phyloP scores from a whole-genome alignment of 306 rosid species.

The Cucumis sativus region DNA sequence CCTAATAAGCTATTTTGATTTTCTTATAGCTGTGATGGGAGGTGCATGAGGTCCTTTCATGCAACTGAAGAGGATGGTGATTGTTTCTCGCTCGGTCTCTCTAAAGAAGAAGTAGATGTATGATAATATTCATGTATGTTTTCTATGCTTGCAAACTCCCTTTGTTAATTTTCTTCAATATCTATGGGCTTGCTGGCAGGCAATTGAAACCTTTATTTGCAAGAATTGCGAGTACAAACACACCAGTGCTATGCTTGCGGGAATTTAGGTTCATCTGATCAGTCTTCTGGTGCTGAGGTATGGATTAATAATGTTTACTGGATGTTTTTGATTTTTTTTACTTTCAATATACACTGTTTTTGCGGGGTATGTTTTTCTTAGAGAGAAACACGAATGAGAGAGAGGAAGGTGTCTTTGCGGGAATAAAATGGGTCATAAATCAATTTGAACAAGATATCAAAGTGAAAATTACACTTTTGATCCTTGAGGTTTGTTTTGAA shows the following conservation, averaged over 20 bases:
- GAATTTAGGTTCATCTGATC: conserved; percentile 64
- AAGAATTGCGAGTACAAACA: conserved; percentile 57
- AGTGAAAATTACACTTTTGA: too few species aligned
- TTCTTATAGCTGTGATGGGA: conserved; percentile 74
- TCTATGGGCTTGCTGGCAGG: conserved; percentile 32
- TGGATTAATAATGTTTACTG: not conserved
- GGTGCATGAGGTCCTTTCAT: conserved; percentile 91
- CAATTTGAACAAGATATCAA: not conserved
- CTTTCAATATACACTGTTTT: not conserved
- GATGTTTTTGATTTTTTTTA: not conserved
- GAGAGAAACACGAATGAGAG: too few species aligned
- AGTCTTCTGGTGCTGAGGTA: conserved; percentile 74
- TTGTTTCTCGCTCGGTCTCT: conserved; percentile 64
- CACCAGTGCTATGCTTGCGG: conserved; percentile 94
- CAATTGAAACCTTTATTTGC: conserved; percentile 47
- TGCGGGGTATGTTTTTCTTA: not conserved
- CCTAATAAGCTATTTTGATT: not conserved
- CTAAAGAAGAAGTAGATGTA: conserved; percentile 64
- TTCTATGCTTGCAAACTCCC: not conserved
- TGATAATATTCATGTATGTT: conserved; percentile 17
- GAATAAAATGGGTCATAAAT: not conserved
- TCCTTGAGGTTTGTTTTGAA: too few species aligned
- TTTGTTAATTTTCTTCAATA: conserved; percentile 11
- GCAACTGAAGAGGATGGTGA: conserved; percentile 43
- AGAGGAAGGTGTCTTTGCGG: too few species aligned